phyloP scores from a whole-genome alignment of 1,284 basidiomycete species.

The Athelia psychrophila region DNA sequence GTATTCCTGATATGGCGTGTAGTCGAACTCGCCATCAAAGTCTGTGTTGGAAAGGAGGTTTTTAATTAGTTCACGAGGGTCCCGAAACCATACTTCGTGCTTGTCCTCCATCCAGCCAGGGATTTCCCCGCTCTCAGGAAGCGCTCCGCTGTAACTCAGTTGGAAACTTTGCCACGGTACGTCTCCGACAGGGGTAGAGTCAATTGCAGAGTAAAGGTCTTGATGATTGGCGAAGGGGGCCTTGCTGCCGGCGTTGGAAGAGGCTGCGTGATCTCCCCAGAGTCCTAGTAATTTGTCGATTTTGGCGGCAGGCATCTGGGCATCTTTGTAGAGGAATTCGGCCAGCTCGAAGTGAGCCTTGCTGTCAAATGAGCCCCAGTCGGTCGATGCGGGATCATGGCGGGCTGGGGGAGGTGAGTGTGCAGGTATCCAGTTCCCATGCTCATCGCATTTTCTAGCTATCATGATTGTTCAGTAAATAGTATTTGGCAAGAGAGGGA shows the following conservation, averaged over 20 bases:
- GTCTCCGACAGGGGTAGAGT: not conserved
- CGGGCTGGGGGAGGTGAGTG: too few relatives aligned
- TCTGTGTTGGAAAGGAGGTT: not conserved
- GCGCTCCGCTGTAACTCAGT: not conserved
- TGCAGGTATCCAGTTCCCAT: too few relatives aligned
- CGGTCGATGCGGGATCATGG: too few relatives aligned
- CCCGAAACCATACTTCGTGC: not conserved
- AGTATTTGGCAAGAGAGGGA: too few relatives aligned
- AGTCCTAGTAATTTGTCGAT: not conserved
- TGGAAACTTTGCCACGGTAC: not conserved
- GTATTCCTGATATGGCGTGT: constrained; percentile 21
- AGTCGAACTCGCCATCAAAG: constrained; percentile 25
- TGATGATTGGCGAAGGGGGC: not conserved
- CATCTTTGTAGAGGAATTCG: not conserved
- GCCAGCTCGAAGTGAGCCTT: not conserved
- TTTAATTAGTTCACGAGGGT: not conserved
- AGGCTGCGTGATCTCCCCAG: constrained; percentile 11
- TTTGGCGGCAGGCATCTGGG: constrained; percentile 1
- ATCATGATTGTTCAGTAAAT: too few relatives aligned
- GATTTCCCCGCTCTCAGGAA: not conserved
- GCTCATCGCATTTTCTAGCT: too few relatives aligned
- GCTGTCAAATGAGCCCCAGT: constrained; percentile 1
- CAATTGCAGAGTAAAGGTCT: not conserved
- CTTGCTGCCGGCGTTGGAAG: constrained; percentile 17
- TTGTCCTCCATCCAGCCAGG: not conserved